Percentiles rank a stretch among this genome's conserved stretches.
Conservation (phyloP, 2,329 filamentous ascomycete species). For the Neofusicoccum ribis region DNA sequence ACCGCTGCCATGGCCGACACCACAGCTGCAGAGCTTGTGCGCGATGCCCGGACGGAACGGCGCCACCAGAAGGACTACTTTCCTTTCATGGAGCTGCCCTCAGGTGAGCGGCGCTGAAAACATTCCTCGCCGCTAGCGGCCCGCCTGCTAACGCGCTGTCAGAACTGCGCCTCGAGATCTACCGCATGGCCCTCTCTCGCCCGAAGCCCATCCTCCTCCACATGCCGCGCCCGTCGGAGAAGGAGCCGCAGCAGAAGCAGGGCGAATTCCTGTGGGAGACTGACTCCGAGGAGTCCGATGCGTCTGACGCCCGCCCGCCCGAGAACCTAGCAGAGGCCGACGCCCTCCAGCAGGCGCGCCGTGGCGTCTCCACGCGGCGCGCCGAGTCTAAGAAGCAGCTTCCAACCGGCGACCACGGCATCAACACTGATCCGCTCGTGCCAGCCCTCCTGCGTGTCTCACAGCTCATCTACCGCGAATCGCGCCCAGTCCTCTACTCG, state of each 20-base stretch:
- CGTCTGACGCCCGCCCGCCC: neutral
- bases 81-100: constrained; percentile 20
- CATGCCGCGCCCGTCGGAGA: constrained; percentile 17
- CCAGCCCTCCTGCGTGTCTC: constrained; percentile 42
- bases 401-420: neutral
- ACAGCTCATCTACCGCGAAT: constrained; percentile 43
- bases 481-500: constrained; percentile 42
- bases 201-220: constrained; percentile 34
- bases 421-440: constrained; percentile 36
- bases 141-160: constrained; percentile 32
- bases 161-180: constrained; percentile 49
- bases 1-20: neutral
- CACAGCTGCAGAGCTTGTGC: neutral
- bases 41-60: neutral
- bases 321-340: neutral
- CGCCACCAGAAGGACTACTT: constrained; percentile 13
- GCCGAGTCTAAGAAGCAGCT: constrained; percentile 23
- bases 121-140: neutral
- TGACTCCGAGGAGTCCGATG: neutral
- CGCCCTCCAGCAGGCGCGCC: neutral
- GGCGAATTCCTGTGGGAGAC: neutral
- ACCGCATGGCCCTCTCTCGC: constrained; percentile 39
- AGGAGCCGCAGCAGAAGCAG: neutral
- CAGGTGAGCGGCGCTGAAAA: constrained; percentile 8
- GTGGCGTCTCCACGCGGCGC: neutral